phyloP scores from a whole-genome alignment of 257 asterid genomes.

The Oldenlandia corymbosa region DNA sequence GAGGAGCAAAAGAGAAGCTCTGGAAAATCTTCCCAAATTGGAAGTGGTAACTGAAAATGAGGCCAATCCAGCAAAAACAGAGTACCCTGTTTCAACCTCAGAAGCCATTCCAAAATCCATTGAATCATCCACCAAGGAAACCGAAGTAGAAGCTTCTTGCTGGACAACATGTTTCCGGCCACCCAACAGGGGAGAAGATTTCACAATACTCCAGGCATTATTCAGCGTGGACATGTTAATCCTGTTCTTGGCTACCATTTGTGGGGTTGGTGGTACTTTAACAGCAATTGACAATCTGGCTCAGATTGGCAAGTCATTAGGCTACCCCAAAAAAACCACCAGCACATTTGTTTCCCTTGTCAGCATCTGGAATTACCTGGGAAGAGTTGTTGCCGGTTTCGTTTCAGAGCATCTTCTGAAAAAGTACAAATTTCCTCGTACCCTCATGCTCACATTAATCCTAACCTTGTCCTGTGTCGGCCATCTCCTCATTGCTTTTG shows the following conservation, averaged over 20 bases:
- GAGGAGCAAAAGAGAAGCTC: constrained; percentile 19
- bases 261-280: constrained; percentile 77
- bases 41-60: constrained; percentile 28
- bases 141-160: constrained; percentile 45
- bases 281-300: constrained; percentile 76
- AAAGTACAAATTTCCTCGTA: constrained; percentile 60
- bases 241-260: constrained; percentile 53
- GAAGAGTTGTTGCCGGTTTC: constrained; percentile 67
- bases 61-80: not conserved
- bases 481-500: constrained; percentile 57
- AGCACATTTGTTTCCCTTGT: constrained; percentile 79
- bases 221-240: constrained; percentile 60
- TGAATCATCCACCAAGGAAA: not conserved
- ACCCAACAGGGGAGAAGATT: constrained; percentile 63
- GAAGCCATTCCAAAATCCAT: not conserved
- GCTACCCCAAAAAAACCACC: constrained; percentile 52
- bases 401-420: constrained; percentile 46
- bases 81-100: not conserved
- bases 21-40: constrained; percentile 22
- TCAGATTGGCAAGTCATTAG: constrained; percentile 56
- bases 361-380: constrained; percentile 79
- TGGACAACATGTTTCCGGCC: constrained; percentile 55
- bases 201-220: constrained; percentile 69
- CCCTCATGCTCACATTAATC: constrained; percentile 46
- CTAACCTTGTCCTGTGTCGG: constrained; percentile 49